phyloP scores from a whole-genome alignment of 306 rosid species.

The Acacia confusa region DNA sequence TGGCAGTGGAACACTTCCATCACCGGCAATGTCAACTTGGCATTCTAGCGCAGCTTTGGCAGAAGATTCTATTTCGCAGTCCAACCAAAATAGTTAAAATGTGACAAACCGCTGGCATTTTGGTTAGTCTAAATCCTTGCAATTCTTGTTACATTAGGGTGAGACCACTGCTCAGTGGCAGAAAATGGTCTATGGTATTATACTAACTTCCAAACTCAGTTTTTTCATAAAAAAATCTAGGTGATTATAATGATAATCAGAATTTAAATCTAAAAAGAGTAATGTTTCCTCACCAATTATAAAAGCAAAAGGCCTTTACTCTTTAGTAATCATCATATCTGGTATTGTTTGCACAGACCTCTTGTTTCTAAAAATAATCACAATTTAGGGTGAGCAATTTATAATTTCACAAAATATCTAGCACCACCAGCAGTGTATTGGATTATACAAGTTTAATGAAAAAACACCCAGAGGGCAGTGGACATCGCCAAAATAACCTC shows the following conservation, averaged over 20 bases:
- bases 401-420: neutral
- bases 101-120: neutral
- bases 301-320: neutral
- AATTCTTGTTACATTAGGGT: neutral
- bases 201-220: neutral
- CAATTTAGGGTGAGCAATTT: neutral
- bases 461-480: neutral
- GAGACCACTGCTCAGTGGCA: neutral
- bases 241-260: neutral
- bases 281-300: neutral
- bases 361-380: neutral
- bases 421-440: neutral
- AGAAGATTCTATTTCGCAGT: neutral
- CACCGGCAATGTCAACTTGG: neutral
- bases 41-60: neutral
- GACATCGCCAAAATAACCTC: neutral
- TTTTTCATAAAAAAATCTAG: neutral
- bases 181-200: neutral
- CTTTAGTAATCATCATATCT: conserved; percentile 6
- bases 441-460: neutral
- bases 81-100: neutral
- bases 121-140: neutral
- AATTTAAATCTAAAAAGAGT: neutral
- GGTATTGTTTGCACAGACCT: neutral
- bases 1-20: conserved; percentile 3